Evolutionary conservation across 2,329 filamentous ascomycete species (phyloP).

Genomic region (Cordyceps sp.): DNA sequence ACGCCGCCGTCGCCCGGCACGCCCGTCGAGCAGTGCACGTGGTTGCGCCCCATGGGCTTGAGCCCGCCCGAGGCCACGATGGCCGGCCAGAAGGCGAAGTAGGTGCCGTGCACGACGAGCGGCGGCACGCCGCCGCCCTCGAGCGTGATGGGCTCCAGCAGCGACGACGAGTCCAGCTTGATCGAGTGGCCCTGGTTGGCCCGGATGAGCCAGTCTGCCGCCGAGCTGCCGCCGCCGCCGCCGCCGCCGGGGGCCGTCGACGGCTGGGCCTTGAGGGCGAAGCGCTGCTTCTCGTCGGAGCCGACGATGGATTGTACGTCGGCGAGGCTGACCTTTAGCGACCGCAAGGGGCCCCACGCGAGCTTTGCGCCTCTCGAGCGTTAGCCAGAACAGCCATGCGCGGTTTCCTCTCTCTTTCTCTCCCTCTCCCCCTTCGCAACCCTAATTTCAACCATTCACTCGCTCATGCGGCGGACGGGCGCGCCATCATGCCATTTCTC

Average conservation of each 20-base stretch:
- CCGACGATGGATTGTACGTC: conserved; percentile 57
- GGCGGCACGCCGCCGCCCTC: conserved; percentile 41
- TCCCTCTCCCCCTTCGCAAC: not conserved
- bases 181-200: conserved; percentile 93
- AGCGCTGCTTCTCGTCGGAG: conserved; percentile 81
- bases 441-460: too few species aligned
- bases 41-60: conserved; percentile 65
- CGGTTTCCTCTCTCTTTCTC: not conserved
- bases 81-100: conserved; percentile 58
- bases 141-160: conserved; percentile 52
- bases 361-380: conserved; percentile 20
- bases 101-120: conserved; percentile 74
- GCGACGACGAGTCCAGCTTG: conserved; percentile 49
- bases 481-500: too few species aligned
- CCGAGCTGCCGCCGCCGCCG: too few species aligned
- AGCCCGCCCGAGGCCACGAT: conserved; percentile 69
- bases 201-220: conserved; percentile 68
- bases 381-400: conserved; percentile 2
- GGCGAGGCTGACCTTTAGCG: conserved; percentile 54
- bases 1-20: conserved; percentile 37
- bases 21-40: conserved; percentile 78
- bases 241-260: not conserved
- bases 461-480: too few species aligned
- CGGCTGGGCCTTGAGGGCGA: conserved; percentile 50
- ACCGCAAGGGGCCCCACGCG: conserved; percentile 41